Percentiles rank a stretch among this genome's conserved stretches.
phyloP scores from a whole-genome alignment of 345 rosid species.

The Populus davidiana region DNA sequence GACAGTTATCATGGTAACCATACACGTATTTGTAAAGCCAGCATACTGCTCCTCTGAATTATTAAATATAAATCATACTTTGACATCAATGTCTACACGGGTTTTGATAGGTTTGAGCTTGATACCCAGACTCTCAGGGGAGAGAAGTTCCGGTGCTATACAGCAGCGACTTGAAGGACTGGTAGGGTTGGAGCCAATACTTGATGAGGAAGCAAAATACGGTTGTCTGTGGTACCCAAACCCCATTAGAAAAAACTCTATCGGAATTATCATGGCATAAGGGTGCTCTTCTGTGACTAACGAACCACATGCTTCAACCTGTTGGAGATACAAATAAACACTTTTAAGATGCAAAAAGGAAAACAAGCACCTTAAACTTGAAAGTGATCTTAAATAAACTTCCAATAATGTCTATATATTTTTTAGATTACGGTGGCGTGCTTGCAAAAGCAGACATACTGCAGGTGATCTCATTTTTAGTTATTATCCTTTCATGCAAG shows the following conservation, averaged over 20 bases:
- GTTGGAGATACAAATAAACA: neutral
- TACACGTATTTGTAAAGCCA: conserved; percentile 10
- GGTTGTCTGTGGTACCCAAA: conserved; percentile 44
- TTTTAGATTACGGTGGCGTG: too few species aligned
- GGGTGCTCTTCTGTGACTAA: conserved; percentile 70
- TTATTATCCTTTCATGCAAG: neutral
- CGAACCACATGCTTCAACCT: conserved; percentile 66
- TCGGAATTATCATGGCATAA: conserved; percentile 60
- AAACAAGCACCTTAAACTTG: too few species aligned
- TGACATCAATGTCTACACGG: conserved; percentile 18
- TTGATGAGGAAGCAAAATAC: conserved; percentile 28
- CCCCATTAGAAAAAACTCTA: conserved; percentile 53
- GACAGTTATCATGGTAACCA: conserved; percentile 2
- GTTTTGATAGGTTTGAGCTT: conserved; percentile 72
- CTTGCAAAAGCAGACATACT: neutral
- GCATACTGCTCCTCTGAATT: neutral
- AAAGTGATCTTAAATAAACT: neutral
- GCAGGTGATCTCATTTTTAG: neutral
- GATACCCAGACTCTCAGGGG: conserved; percentile 58
- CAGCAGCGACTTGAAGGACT: conserved; percentile 39
- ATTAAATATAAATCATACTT: neutral
- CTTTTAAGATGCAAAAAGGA: neutral
- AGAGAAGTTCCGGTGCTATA: conserved; percentile 59
- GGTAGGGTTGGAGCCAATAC: conserved; percentile 36
- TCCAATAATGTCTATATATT: too few species aligned